Conservation (phyloP, 257 asterid genomes). For the Paulownia fortunei region DNA sequence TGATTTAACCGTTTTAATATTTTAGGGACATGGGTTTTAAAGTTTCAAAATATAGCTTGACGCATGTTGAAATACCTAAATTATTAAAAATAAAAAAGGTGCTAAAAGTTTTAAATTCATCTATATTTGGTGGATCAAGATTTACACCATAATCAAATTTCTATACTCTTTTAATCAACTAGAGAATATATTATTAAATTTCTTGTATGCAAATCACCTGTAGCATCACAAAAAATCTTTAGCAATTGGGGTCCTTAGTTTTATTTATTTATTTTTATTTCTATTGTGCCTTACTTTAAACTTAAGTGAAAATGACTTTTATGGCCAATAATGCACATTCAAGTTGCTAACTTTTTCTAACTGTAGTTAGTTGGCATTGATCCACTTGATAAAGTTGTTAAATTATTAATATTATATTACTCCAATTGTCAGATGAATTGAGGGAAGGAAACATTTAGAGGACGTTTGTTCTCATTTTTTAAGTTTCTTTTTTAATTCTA, state of each 20-base stretch:
- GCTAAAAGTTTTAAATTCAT: no score
- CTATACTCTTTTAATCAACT: background rate
- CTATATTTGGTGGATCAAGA: background rate
- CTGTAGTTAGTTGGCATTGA: conserved; percentile 14
- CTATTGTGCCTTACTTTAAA: conserved; percentile 8
- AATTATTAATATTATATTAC: background rate
- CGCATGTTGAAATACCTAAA: no score
- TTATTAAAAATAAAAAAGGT: no score
- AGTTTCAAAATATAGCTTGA: no score
- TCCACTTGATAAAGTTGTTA: background rate
- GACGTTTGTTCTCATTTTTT: no score
- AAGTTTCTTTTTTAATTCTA: no score
- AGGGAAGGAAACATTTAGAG: no score
- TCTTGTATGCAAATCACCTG: conserved; percentile 13
- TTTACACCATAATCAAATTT: conserved; percentile 3
- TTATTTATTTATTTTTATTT: no score
- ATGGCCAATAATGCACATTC: conserved; percentile 24
- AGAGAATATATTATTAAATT: conserved; percentile 21
- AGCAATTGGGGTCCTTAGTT: conserved; percentile 15
- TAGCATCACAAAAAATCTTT: background rate
- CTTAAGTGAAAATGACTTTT: conserved; percentile 27
- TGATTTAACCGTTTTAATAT: no score
- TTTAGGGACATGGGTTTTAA: no score
- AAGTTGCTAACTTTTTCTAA: background rate
- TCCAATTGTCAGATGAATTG: no score